Evolutionary conservation across 192 early-diverging fungal genomes (phyloP).

Genomic region (Umbelopsis vinacea): DNA sequence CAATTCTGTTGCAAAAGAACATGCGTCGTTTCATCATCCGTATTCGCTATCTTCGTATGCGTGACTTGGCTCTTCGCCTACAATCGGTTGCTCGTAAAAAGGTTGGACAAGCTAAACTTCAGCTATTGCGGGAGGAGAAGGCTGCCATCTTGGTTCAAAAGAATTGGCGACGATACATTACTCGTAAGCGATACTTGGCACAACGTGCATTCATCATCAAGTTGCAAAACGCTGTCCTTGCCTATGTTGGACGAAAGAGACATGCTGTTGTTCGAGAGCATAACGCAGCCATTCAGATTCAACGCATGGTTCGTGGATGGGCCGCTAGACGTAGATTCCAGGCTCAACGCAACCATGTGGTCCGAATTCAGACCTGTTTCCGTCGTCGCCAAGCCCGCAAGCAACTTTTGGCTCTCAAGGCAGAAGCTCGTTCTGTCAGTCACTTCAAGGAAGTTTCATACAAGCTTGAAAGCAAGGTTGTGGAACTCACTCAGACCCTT

Average conservation of each 20-base stretch:
- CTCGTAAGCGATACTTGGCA: conserved; percentile 50
- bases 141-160: conserved; percentile 83
- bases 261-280: conserved; percentile 64
- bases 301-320: conserved; percentile 72
- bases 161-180: conserved; percentile 66
- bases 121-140: conserved; percentile 59
- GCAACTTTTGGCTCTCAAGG: conserved; percentile 70
- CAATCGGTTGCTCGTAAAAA: conserved; percentile 71
- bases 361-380: conserved; percentile 82
- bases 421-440: conserved; percentile 86
- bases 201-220: conserved; percentile 57
- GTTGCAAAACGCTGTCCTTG: conserved; percentile 61
- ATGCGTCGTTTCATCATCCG: conserved; percentile 72
- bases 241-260: conserved; percentile 61
- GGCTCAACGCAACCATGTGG: conserved; percentile 57
- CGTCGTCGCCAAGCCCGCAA: conserved; percentile 75
- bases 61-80: conserved; percentile 63
- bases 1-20: conserved; percentile 89
- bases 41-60: conserved; percentile 58
- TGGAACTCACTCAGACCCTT: conserved; percentile 87
- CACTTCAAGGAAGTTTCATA: conserved; percentile 95
- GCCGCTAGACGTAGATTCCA: conserved; percentile 65
- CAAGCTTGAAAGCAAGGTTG: conserved; percentile 94
- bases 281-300: conserved; percentile 78
- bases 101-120: conserved; percentile 57